These are phyloP conservation scores for Pseudoscleropodium purum DNA, from an alignment of 225 moss, liverwort and hornwort species.

Conservation along the genomic window DNA sequence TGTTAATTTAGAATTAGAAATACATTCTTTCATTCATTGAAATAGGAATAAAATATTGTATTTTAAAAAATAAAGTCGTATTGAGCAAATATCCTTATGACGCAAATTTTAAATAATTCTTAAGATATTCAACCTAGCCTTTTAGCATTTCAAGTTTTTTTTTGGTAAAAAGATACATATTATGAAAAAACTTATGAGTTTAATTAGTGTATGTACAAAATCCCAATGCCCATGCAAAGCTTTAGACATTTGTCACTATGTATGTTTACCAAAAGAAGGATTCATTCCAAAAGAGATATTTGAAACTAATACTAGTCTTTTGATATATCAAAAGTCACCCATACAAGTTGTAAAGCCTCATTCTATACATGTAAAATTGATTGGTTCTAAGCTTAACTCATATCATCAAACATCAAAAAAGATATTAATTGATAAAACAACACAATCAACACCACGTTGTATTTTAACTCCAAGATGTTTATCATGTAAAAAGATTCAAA, in stretches of 20 bases:
- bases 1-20: background rate
- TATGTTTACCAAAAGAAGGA: background rate
- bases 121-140: background rate
- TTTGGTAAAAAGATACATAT: background rate
- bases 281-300: background rate
- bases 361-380: background rate
- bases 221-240: conserved; percentile 6
- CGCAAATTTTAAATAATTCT: background rate
- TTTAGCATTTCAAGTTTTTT: background rate
- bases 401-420: background rate
- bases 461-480: background rate
- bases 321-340: background rate
- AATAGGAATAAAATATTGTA: background rate
- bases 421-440: background rate
- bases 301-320: background rate
- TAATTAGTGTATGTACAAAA: background rate
- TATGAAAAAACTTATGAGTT: background rate
- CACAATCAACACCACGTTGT: background rate
- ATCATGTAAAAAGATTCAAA: background rate
- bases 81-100: background rate
- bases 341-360: background rate
- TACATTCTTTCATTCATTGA: background rate
- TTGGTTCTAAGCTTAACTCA: background rate
- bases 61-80: background rate
- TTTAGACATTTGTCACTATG: background rate